Percentiles rank a stretch among this genome's conserved stretches.
These are phyloP conservation scores for Candida argentea DNA, from an alignment of 805 yeast genomes.

Conservation along the genomic window DNA sequence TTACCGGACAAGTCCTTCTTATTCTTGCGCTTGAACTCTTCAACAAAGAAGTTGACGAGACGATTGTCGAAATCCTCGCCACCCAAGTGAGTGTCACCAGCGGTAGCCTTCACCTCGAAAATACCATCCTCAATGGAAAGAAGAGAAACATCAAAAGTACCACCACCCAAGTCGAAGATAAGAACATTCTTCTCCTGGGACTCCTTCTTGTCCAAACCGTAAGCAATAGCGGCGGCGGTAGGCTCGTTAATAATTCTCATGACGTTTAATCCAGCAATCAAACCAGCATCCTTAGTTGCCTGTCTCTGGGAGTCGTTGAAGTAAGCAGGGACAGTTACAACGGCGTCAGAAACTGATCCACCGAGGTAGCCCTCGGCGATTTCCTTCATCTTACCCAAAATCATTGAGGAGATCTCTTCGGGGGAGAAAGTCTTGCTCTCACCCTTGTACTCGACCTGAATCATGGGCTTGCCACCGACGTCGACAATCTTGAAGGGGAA, in stretches of 20 bases:
- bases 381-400: conserved; percentile 24
- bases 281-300: conserved; percentile 26
- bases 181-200: conserved; percentile 50
- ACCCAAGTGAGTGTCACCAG: conserved; percentile 62
- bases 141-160: conserved; percentile 38
- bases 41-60: conserved; percentile 85
- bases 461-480: conserved; percentile 19
- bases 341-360: conserved; percentile 17
- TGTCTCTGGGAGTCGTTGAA: conserved; percentile 24
- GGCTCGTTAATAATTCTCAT: conserved; percentile 26
- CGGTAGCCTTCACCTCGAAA: conserved; percentile 39
- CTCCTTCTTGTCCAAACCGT: conserved; percentile 43
- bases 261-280: conserved; percentile 24
- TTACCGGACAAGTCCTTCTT: conserved; percentile 86
- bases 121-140: conserved; percentile 40
- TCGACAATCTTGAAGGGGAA: conserved; percentile 24
- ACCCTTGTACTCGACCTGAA: conserved; percentile 22
- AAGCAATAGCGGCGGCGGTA: conserved; percentile 25
- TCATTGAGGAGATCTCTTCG: conserved; percentile 22
- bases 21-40: conserved; percentile 96
- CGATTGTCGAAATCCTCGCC: conserved; percentile 99
- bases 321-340: conserved; percentile 24
- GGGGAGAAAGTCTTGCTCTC: conserved; percentile 24
- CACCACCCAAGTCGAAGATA: conserved; percentile 37
- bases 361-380: conserved; percentile 23